Conservation (phyloP, 208 protist genomes). For the Zelonia costaricensis region DNA sequence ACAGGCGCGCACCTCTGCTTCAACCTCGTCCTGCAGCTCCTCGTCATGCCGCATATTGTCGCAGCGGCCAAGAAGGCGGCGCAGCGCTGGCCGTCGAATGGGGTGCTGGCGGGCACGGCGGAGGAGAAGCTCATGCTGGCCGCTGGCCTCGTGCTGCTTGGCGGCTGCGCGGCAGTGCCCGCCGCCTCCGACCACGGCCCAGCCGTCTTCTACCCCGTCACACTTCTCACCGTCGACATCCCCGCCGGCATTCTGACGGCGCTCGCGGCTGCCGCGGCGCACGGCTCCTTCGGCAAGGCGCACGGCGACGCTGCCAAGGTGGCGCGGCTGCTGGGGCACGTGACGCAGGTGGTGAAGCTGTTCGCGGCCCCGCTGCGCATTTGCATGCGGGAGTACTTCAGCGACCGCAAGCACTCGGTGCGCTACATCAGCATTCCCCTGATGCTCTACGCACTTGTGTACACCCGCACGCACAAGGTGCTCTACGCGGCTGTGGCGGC, state of each 20-base stretch:
- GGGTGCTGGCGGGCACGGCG: constrained; percentile 6
- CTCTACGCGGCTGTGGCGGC: constrained; percentile 10
- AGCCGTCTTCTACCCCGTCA: constrained; percentile 29
- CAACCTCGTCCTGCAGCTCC: constrained; percentile 24
- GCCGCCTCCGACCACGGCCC: constrained; percentile 19
- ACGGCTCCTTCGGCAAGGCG: constrained; percentile 7
- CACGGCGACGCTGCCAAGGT: constrained; percentile 14
- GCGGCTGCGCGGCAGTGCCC: constrained; percentile 14
- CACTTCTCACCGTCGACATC: constrained; percentile 42
- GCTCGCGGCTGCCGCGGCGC: constrained; percentile 1
- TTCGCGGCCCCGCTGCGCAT: constrained; percentile 29
- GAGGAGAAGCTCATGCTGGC: constrained; percentile 12
- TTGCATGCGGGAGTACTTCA: constrained; percentile 7
- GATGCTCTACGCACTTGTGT: constrained; percentile 23
- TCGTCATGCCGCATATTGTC: constrained; percentile 27
- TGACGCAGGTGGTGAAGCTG: constrained; percentile 24
- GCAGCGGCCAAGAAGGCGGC: constrained; percentile 2
- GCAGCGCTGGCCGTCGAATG: constrained; percentile 5
- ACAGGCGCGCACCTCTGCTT: constrained; percentile 42
- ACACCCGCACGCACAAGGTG: constrained; percentile 19
- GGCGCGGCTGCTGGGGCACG: constrained; percentile 18
- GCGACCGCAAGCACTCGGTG: constrained; percentile 14
- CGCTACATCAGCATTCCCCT: constrained; percentile 23
- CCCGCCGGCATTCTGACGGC: constrained; percentile 23
- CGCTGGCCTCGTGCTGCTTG: constrained; percentile 1